Percentiles rank a stretch among this genome's conserved stretches.
Evolutionary conservation across 805 yeast species (phyloP).

Genomic region (Candida tammaniensis): DNA sequence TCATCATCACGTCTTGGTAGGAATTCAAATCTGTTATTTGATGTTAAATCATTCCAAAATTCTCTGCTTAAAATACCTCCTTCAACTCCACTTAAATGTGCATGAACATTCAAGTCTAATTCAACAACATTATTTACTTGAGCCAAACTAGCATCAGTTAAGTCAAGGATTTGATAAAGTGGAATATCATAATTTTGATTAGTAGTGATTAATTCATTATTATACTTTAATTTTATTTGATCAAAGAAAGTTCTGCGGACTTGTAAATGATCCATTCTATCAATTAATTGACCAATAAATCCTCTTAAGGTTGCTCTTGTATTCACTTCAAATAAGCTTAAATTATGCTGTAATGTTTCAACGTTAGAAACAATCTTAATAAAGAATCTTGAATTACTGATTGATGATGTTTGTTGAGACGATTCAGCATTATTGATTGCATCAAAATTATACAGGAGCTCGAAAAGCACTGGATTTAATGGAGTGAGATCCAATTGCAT

Average conservation of each 20-base stretch:
- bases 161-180: constrained; percentile 11
- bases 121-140: constrained; percentile 11
- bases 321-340: constrained; percentile 21
- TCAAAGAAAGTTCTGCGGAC: constrained; percentile 27
- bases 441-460: constrained; percentile 10
- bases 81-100: constrained; percentile 17
- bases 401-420: not conserved
- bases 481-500: constrained; percentile 29
- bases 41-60: constrained; percentile 23
- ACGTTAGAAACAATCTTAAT: constrained; percentile 16
- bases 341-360: constrained; percentile 15
- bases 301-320: constrained; percentile 17
- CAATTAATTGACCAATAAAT: constrained; percentile 19
- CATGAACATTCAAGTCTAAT: constrained; percentile 16
- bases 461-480: constrained; percentile 14
- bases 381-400: constrained; percentile 7
- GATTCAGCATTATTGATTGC: not conserved
- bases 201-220: constrained; percentile 5
- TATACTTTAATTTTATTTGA: constrained; percentile 18
- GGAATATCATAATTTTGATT: constrained; percentile 3
- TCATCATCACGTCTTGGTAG: constrained; percentile 13
- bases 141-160: constrained; percentile 10
- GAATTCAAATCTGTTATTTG: constrained; percentile 20
- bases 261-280: constrained; percentile 18
- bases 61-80: constrained; percentile 25